Conservation (phyloP, 2,329 filamentous ascomycete species). For the Achaetomium macrosporum region DNA sequence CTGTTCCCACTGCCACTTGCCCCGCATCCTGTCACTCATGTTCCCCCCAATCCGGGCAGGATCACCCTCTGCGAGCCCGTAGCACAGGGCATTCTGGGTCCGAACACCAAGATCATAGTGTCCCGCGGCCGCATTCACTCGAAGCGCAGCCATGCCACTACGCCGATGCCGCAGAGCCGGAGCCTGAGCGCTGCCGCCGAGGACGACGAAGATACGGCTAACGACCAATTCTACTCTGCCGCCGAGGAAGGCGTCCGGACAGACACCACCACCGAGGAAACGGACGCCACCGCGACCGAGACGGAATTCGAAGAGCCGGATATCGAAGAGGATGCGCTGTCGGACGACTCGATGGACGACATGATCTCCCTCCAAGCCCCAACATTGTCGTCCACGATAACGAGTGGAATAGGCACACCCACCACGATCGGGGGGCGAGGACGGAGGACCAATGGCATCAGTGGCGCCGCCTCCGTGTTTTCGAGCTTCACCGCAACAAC, state of each 20-base stretch:
- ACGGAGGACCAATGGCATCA: constrained; percentile 61
- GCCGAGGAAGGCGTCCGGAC: constrained; percentile 67
- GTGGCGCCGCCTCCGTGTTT: constrained; percentile 81
- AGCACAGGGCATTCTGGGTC: constrained; percentile 72
- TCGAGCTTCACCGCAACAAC: constrained; percentile 85
- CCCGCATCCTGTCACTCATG: constrained; percentile 80
- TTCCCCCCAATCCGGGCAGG: constrained; percentile 75
- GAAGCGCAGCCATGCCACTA: constrained; percentile 45
- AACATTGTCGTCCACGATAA: constrained; percentile 67
- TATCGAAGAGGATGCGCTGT: constrained; percentile 72
- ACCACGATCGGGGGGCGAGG: constrained; percentile 60
- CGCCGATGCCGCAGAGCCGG: constrained; percentile 43
- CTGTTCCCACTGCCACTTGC: constrained; percentile 70
- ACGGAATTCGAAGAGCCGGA: constrained; percentile 50
- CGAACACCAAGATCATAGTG: constrained; percentile 78
- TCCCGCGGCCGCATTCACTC: constrained; percentile 55
- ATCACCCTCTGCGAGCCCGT: constrained; percentile 94
- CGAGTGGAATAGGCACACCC: constrained; percentile 76
- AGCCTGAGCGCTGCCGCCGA: constrained; percentile 54
- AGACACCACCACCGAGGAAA: constrained; percentile 53
- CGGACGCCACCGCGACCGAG: constrained; percentile 54
- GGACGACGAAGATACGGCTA: constrained; percentile 74
- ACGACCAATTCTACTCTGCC: constrained; percentile 88
- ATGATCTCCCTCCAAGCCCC: constrained; percentile 87
- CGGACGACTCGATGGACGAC: constrained; percentile 87